phyloP scores from a whole-genome alignment of 129 eudicot genomes.

The Tagetes patula region DNA sequence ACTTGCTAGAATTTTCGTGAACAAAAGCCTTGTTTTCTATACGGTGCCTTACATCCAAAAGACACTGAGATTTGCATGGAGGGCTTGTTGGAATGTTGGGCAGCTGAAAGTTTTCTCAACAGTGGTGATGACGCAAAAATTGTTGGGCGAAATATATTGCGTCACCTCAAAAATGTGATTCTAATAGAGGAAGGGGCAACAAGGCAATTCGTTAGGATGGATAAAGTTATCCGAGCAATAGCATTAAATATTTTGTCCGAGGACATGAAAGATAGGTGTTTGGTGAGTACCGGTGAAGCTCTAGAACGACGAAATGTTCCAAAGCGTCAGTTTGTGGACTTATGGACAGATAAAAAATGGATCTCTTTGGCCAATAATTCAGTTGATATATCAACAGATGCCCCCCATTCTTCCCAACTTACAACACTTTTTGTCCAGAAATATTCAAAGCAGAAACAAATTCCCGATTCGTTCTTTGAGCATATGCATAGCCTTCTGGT shows the following conservation, averaged over 20 bases:
- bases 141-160: slow-evolving; percentile 22
- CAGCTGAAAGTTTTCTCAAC: slow-evolving; percentile 35
- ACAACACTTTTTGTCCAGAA: slow-evolving; percentile 32
- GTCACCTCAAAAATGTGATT: slow-evolving; percentile 30
- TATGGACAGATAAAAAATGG: slow-evolving; percentile 29
- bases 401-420: slow-evolving; percentile 17
- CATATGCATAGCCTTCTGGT: slow-evolving; percentile 29
- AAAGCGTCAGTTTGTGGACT: slow-evolving; percentile 26
- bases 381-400: slow-evolving; percentile 11
- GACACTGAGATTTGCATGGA: slow-evolving; percentile 29
- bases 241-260: slow-evolving; percentile 26
- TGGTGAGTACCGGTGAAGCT: slow-evolving; percentile 28
- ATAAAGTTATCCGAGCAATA: slow-evolving; percentile 25
- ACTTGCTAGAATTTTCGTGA: slow-evolving; percentile 22
- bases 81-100: slow-evolving; percentile 40
- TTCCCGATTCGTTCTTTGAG: slow-evolving; percentile 30
- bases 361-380: slow-evolving; percentile 32
- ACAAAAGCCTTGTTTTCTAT: slow-evolving; percentile 36
- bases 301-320: not conserved
- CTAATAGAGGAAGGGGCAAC: slow-evolving; percentile 31
- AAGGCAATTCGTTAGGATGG: slow-evolving; percentile 22
- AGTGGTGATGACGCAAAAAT: slow-evolving; percentile 13
- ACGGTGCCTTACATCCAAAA: slow-evolving; percentile 39
- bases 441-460: slow-evolving; percentile 25
- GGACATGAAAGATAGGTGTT: slow-evolving; percentile 28